These are phyloP conservation scores for Deinandra increscens DNA, from an alignment of 129 eudicot genomes.

Conservation along the genomic window DNA sequence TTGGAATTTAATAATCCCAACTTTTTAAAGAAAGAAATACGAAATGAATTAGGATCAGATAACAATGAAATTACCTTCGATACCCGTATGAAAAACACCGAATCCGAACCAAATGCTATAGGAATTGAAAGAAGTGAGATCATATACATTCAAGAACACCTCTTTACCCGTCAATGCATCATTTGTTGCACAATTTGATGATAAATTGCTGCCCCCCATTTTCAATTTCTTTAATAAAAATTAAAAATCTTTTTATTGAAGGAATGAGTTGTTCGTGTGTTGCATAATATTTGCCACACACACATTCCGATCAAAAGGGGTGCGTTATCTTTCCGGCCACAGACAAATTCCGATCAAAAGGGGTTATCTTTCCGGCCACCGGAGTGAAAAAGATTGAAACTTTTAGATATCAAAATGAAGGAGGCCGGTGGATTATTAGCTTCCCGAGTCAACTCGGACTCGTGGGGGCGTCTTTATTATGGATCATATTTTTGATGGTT, in stretches of 20 bases:
- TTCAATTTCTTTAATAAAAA: background rate
- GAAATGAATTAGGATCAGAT: background rate
- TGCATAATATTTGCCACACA: too few relatives aligned
- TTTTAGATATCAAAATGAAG: conserved; percentile 5
- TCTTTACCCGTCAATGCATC: conserved; percentile 28
- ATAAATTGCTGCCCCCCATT: conserved; percentile 37
- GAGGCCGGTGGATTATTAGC: conserved; percentile 3
- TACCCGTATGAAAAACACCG: conserved; percentile 63
- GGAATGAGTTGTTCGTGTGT: too few relatives aligned
- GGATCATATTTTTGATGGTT: background rate
- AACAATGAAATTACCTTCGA: conserved; percentile 49
- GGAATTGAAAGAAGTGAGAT: conserved; percentile 53
- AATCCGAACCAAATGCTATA: conserved; percentile 56
- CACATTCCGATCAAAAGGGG: too few relatives aligned
- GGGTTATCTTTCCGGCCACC: conserved; percentile 36
- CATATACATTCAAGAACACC: conserved; percentile 53
- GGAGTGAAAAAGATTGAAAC: conserved; percentile 8
- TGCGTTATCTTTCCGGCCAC: conserved; percentile 32
- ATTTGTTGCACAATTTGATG: conserved; percentile 22
- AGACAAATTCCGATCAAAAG: conserved; percentile 26
- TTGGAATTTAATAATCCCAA: too few relatives aligned
- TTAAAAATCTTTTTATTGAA: too few relatives aligned
- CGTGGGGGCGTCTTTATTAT: background rate
- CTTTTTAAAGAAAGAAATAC: too few relatives aligned
- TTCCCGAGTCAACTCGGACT: conserved; percentile 18